These are phyloP conservation scores for Neonectria sp. DNA, from an alignment of 2,329 filamentous ascomycete species.

Conservation along the genomic window DNA sequence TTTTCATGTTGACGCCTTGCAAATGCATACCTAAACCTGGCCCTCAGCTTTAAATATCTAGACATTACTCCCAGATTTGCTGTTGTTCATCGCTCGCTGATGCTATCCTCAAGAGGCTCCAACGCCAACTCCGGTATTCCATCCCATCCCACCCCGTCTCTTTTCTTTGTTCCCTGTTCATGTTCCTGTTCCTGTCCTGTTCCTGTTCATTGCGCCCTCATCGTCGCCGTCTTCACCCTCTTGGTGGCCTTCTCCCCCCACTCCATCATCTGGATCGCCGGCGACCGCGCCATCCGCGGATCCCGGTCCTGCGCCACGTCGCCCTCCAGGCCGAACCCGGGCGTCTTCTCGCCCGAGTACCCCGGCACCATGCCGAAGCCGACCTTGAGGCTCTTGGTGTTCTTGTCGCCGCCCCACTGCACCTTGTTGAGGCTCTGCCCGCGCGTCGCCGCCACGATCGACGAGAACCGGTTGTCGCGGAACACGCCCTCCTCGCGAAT, in stretches of 20 bases:
- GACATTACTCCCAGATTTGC: background rate
- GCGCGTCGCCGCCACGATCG: slow-evolving; percentile 44
- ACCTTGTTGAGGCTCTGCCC: slow-evolving; percentile 44
- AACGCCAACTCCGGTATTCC: slow-evolving; percentile 16
- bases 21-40: background rate
- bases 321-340: slow-evolving; percentile 45
- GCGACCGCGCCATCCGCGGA: slow-evolving; percentile 37
- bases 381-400: slow-evolving; percentile 40
- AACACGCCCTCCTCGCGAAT: slow-evolving; percentile 44
- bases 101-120: slow-evolving; percentile 3
- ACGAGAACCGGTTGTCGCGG: slow-evolving; percentile 45
- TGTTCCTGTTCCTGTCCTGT: no score
- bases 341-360: slow-evolving; percentile 37
- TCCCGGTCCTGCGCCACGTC: slow-evolving; percentile 45
- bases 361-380: slow-evolving; percentile 44
- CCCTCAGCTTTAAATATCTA: background rate
- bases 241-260: slow-evolving; percentile 40
- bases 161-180: slow-evolving; percentile 11
- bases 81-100: slow-evolving; percentile 1
- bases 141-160: background rate
- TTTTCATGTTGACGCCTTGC: background rate
- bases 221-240: slow-evolving; percentile 38
- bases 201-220: slow-evolving; percentile 33
- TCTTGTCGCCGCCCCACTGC: slow-evolving; percentile 39
- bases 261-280: slow-evolving; percentile 40